Percentiles rank a stretch among this genome's conserved stretches.
These are phyloP conservation scores for Dothidotthia symphoricarpi DNA, from an alignment of 2,329 filamentous ascomycete genomes.

Conservation along the genomic window DNA sequence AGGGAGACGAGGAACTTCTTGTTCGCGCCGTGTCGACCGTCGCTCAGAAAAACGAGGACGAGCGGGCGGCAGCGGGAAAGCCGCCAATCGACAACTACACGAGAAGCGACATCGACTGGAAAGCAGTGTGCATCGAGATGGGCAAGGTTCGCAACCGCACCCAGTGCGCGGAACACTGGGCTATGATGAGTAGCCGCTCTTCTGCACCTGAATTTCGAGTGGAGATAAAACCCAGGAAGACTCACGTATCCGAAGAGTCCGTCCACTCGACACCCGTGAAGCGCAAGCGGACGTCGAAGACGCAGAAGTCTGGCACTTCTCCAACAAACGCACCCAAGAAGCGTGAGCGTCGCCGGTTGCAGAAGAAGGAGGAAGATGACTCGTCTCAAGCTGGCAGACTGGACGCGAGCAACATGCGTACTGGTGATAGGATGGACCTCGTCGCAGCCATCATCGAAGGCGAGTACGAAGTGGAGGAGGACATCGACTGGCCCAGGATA, in stretches of 20 bases:
- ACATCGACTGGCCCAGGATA: conserved; percentile 36
- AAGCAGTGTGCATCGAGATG: conserved; percentile 62
- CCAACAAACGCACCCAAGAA: neutral
- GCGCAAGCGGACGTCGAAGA: neutral
- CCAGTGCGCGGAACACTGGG: conserved; percentile 70
- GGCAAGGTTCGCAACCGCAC: conserved; percentile 60
- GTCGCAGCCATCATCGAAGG: conserved; percentile 35
- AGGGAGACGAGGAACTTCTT: conserved; percentile 59
- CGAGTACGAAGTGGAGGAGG: conserved; percentile 26
- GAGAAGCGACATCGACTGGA: conserved; percentile 63
- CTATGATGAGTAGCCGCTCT: conserved; percentile 23
- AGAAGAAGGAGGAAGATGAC: too few species aligned
- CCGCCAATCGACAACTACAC: conserved; percentile 41
- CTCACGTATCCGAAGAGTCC: neutral
- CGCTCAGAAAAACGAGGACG: conserved; percentile 46
- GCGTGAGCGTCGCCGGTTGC: too few species aligned
- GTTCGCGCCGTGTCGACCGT: conserved; percentile 56
- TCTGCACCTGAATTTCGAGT: conserved; percentile 9
- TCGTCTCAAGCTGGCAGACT: neutral
- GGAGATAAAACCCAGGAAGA: conserved; percentile 13
- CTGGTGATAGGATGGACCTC: conserved; percentile 45
- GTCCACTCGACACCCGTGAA: conserved; percentile 1
- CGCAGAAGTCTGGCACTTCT: neutral
- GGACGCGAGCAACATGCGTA: conserved; percentile 35
- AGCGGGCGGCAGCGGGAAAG: conserved; percentile 15